phyloP scores from a whole-genome alignment of 169 alveolate species.

The Perkinsus marinus region DNA sequence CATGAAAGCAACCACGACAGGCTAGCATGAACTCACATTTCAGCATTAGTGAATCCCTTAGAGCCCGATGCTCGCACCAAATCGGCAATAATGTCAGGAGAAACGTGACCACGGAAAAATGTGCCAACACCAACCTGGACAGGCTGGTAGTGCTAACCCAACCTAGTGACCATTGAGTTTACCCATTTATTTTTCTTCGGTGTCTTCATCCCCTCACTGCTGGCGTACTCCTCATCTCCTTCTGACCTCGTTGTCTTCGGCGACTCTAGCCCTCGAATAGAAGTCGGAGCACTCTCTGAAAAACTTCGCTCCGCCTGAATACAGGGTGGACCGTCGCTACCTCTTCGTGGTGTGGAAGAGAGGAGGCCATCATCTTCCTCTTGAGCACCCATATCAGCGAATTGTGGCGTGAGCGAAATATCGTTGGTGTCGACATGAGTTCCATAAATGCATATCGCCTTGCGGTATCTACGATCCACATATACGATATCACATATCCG shows the following conservation, averaged over 20 bases:
- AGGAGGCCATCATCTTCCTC: neutral
- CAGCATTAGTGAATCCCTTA: neutral
- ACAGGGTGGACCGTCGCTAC: neutral
- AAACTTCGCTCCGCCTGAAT: neutral
- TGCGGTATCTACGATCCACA: neutral
- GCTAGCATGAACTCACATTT: neutral
- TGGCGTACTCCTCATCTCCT: neutral
- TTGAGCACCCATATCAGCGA: neutral
- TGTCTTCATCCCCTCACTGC: neutral
- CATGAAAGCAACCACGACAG: no score
- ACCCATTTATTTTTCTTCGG: neutral
- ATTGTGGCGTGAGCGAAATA: neutral
- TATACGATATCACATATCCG: no score
- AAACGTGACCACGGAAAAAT: neutral
- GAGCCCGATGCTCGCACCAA: neutral
- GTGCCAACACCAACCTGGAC: neutral
- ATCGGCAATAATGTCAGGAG: neutral
- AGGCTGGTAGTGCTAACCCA: neutral
- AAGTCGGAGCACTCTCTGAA: neutral
- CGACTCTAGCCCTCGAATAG: neutral
- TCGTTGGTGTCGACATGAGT: neutral
- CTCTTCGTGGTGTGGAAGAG: neutral
- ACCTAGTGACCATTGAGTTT: neutral
- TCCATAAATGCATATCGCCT: neutral
- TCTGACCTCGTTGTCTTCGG: neutral